Percentiles rank a stretch among this genome's conserved stretches.
These are phyloP conservation scores for Pythium aristosporum DNA, from an alignment of 352 stramenopile genomes.

Conservation along the genomic window DNA sequence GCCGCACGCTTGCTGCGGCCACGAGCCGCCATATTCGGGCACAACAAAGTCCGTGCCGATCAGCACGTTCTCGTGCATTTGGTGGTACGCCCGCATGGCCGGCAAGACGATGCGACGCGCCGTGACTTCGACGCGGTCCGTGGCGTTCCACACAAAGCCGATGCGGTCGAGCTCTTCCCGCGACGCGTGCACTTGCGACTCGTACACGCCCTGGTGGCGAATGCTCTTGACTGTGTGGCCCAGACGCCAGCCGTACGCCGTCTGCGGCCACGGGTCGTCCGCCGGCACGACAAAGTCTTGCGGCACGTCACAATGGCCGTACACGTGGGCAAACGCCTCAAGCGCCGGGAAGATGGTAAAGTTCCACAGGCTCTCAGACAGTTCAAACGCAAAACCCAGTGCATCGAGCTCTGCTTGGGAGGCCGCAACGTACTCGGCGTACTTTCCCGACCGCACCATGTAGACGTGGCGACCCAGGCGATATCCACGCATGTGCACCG, in stretches of 20 bases:
- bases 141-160: constrained; percentile 92
- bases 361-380: constrained; percentile 57
- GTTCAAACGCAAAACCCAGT: constrained; percentile 63
- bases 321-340: constrained; percentile 76
- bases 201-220: constrained; percentile 71
- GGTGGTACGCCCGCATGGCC: constrained; percentile 47
- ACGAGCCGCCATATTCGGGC: constrained; percentile 45
- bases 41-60: constrained; percentile 76
- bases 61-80: constrained; percentile 44
- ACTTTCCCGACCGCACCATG: constrained; percentile 65
- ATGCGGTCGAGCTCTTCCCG: constrained; percentile 77
- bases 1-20: constrained; percentile 50
- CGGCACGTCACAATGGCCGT: constrained; percentile 89
- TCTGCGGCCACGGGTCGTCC: constrained; percentile 70
- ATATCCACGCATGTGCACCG: constrained; percentile 46
- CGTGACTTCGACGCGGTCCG: constrained; percentile 58
- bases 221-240: constrained; percentile 92
- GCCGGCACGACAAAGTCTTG: constrained; percentile 91
- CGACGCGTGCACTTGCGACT: constrained; percentile 72
- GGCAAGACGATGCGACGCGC: constrained; percentile 56
- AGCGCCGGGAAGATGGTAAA: constrained; percentile 80
- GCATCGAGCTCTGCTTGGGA: constrained; percentile 42
- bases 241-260: constrained; percentile 82
- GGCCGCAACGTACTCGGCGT: constrained; percentile 42
- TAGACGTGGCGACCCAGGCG: constrained; percentile 63